These are phyloP conservation scores for Russula ochroleuca DNA, from an alignment of 768 basidiomycete genomes.

Conservation along the genomic window DNA sequence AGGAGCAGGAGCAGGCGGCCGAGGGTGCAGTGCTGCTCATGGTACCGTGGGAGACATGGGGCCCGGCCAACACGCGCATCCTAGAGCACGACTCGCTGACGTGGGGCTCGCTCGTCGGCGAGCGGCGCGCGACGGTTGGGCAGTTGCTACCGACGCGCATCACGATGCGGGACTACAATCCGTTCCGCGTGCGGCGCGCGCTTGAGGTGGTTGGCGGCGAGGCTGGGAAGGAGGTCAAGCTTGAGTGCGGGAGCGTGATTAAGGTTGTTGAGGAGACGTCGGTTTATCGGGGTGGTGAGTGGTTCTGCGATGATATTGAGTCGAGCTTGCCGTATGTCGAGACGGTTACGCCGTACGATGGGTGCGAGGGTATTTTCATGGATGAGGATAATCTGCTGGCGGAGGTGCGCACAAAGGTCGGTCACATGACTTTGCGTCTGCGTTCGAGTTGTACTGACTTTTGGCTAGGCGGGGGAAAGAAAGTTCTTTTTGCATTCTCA, in stretches of 20 bases:
- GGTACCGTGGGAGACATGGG: conserved; percentile 14
- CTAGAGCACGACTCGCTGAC: conserved; percentile 15
- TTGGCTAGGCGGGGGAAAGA: not conserved
- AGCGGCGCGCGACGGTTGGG: conserved; percentile 18
- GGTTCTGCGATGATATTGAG: conserved; percentile 1
- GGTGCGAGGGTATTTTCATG: conserved; percentile 14
- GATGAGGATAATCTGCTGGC: conserved; percentile 14
- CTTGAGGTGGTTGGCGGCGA: not conserved
- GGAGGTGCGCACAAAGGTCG: conserved; percentile 13
- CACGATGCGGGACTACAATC: conserved; percentile 16
- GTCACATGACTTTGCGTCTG: not conserved
- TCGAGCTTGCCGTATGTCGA: conserved; percentile 16
- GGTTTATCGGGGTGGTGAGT: not conserved
- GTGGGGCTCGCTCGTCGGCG: conserved; percentile 19
- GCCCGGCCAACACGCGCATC: not conserved
- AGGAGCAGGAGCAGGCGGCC: no score
- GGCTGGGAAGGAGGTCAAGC: not conserved
- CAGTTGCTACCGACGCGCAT: not conserved
- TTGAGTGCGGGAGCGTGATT: not conserved
- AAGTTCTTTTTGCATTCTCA: conserved; percentile 16
- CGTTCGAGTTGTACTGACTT: not conserved
- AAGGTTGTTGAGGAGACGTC: not conserved
- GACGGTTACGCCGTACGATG: conserved; percentile 7
- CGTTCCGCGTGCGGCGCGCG: conserved; percentile 8
- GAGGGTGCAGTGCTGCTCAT: not conserved